Base-by-base conservation (phyloP, 106 monocot species). In the Apostasia shenzhenica region DNA sequence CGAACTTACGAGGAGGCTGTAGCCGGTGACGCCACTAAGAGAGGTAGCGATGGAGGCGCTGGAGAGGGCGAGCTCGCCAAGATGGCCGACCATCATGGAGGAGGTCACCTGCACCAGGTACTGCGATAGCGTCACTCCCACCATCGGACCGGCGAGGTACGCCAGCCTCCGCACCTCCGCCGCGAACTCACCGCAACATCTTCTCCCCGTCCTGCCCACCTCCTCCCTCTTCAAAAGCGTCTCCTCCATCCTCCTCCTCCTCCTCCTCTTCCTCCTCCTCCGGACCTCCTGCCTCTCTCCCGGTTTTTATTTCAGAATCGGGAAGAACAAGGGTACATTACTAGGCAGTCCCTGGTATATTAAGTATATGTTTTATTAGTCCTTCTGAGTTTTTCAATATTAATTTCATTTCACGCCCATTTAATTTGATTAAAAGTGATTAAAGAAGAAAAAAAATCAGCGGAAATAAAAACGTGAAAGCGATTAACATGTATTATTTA, bases 41-140 rank as follows among this genome's bases (percentile, higher is more conserved):
- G 83, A 84, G 52, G 81, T 84, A 54, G 84, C 88, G 60, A 88
- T 73, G 71, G 88, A 81, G 68, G 88, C 69, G 69, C 76, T 73
- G 57, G 81, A 75, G 61, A 88, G 81, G 46, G 74, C 54, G 45
- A 88, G 84, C 73, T 78, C 63, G 51, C 88, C 81, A 52, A 88
- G 75, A 48, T 88, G 88, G 40, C 88, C 88, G 2, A 88, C 88
- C 72, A 88, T 84, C 88, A 81, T 88, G 49, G 63, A 56, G 6
- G 88, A 84, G 14, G 76, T 48, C 11, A 81, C 84, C 81, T 78
- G 81, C 6, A 84, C 37, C 59, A 81, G 14, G 71, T 73, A 79
- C 78, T 81, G 84, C 44, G 83, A 65, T 8, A 84, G 46, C 5
- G 73, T 59, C 67, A 81, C 70, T 47, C 78, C 84, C 46, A 84